phyloP scores from a whole-genome alignment of 1,284 basidiomycete genomes.

The Ceraceosorus guamensis region DNA sequence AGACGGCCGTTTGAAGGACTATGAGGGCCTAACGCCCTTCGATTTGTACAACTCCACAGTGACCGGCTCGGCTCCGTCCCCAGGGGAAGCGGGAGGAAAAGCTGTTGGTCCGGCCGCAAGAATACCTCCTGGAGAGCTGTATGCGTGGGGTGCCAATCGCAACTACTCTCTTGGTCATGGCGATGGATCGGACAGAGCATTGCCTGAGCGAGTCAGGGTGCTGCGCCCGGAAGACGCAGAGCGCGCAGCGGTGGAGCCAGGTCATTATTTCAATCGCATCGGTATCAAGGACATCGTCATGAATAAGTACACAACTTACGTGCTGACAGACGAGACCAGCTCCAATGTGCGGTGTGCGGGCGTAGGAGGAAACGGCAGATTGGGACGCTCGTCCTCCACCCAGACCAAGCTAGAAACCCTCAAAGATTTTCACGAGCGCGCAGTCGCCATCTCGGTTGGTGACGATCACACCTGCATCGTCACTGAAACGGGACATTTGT shows the following conservation, averaged over 20 bases:
- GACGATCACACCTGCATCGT: slow-evolving; percentile 90
- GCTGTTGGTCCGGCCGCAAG: neutral
- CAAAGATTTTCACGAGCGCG: slow-evolving; percentile 55
- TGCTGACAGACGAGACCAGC: slow-evolving; percentile 36
- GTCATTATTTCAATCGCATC: slow-evolving; percentile 33
- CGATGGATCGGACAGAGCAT: slow-evolving; percentile 68
- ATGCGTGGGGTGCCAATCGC: slow-evolving; percentile 84
- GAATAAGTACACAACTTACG: slow-evolving; percentile 38
- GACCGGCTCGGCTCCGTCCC: slow-evolving; percentile 31
- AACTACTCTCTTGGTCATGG: slow-evolving; percentile 64
- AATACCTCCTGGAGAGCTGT: slow-evolving; percentile 62
- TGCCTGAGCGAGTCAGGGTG: slow-evolving; percentile 71
- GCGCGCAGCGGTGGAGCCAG: slow-evolving; percentile 8
- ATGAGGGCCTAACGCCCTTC: slow-evolving; percentile 84
- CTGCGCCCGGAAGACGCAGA: slow-evolving; percentile 18
- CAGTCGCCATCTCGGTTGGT: slow-evolving; percentile 64
- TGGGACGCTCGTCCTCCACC: slow-evolving; percentile 70
- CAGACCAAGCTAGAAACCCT: slow-evolving; percentile 66
- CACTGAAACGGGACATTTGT: slow-evolving; percentile 70
- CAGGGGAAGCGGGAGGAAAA: too few relatives aligned
- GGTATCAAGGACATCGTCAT: slow-evolving; percentile 38
- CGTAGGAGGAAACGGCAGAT: slow-evolving; percentile 51
- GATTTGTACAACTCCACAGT: slow-evolving; percentile 72
- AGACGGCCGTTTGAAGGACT: slow-evolving; percentile 70
- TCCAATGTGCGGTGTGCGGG: slow-evolving; percentile 45